A percentile compares a stretch with the other conserved stretches of the same genome.
Evolutionary conservation across 257 asterid genomes (phyloP).

Genomic region (Solanum piurae): DNA sequence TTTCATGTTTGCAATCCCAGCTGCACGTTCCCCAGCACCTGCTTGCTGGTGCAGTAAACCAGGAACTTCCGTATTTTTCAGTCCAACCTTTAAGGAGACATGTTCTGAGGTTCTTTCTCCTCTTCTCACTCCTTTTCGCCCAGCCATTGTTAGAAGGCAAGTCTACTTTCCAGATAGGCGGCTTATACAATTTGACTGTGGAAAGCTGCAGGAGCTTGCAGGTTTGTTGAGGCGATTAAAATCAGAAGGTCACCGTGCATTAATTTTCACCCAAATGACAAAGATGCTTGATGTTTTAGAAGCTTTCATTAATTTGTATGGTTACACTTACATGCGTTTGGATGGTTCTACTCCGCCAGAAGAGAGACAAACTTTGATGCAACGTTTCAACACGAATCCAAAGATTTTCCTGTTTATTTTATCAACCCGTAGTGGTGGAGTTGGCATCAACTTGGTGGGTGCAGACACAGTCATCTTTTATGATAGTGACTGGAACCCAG

Average conservation of each 20-base stretch:
- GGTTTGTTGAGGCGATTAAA: constrained; percentile 76
- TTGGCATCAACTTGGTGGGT: constrained; percentile 95
- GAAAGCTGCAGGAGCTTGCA: constrained; percentile 96
- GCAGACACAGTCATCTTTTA: constrained; percentile 97
- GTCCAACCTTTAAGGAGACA: constrained; percentile 40
- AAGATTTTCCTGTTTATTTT: constrained; percentile 85
- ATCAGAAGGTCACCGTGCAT: constrained; percentile 93
- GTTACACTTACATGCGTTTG: constrained; percentile 95
- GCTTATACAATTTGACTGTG: constrained; percentile 95
- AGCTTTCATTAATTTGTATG: constrained; percentile 89
- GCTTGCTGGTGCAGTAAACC: constrained; percentile 87
- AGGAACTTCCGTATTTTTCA: constrained; percentile 54
- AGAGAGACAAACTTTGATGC: constrained; percentile 97
- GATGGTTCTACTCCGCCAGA: constrained; percentile 99
- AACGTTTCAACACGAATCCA: constrained; percentile 88
- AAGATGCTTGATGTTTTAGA: constrained; percentile 99
- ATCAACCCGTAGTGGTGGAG: constrained; percentile 99
- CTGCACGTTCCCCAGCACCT: constrained; percentile 94
- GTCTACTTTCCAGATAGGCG: constrained; percentile 98
- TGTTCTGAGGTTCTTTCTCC: constrained; percentile 58
- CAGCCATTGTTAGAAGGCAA: constrained; percentile 95
- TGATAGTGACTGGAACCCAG: constrained; percentile 99
- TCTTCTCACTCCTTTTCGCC: constrained; percentile 76
- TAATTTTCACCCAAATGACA: constrained; percentile 98
- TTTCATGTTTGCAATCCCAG: constrained; percentile 98